Percentiles rank a stretch among this genome's conserved stretches.
Conservation (phyloP, 495 filamentous ascomycete species). For the Neurospora sp. region DNA sequence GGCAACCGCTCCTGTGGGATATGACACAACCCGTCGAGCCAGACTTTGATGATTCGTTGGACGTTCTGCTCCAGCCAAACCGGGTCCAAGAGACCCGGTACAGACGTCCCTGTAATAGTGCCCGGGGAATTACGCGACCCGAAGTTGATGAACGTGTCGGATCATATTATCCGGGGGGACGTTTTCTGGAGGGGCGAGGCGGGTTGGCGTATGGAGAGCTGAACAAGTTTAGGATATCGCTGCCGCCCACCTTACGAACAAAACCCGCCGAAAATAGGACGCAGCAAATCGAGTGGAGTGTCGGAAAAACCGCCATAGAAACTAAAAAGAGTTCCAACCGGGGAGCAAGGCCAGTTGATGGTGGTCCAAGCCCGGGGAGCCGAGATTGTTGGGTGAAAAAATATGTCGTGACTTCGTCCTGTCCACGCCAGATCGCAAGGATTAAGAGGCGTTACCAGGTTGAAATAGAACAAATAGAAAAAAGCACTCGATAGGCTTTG, state of each 20-base stretch:
- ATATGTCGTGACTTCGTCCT: slow-evolving; percentile 47
- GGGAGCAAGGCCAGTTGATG: slow-evolving; percentile 12
- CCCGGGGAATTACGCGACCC: not conserved
- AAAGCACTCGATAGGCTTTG: slow-evolving; percentile 22
- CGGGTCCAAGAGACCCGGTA: not conserved
- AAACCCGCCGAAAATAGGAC: slow-evolving; percentile 9
- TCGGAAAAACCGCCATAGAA: slow-evolving; percentile 9
- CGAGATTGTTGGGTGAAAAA: slow-evolving; percentile 27
- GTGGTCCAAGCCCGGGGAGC: slow-evolving; percentile 13
- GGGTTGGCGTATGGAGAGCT: not conserved
- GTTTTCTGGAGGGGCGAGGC: not conserved
- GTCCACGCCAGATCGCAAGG: slow-evolving; percentile 33
- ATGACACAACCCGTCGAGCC: not conserved
- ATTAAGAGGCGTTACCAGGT: slow-evolving; percentile 35
- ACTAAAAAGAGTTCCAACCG: slow-evolving; percentile 3
- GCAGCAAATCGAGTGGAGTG: slow-evolving; percentile 21
- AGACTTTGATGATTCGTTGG: not conserved
- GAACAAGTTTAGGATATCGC: slow-evolving; percentile 8
- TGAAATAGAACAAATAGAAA: slow-evolving; percentile 28
- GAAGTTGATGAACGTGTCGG: not conserved
- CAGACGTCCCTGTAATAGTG: not conserved
- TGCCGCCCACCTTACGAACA: slow-evolving; percentile 6
- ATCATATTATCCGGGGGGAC: not conserved
- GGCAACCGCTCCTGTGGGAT: not conserved
- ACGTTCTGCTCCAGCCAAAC: not conserved